phyloP scores from a whole-genome alignment of 78 protist genomes.

The Pigoraptor vietnamica region DNA sequence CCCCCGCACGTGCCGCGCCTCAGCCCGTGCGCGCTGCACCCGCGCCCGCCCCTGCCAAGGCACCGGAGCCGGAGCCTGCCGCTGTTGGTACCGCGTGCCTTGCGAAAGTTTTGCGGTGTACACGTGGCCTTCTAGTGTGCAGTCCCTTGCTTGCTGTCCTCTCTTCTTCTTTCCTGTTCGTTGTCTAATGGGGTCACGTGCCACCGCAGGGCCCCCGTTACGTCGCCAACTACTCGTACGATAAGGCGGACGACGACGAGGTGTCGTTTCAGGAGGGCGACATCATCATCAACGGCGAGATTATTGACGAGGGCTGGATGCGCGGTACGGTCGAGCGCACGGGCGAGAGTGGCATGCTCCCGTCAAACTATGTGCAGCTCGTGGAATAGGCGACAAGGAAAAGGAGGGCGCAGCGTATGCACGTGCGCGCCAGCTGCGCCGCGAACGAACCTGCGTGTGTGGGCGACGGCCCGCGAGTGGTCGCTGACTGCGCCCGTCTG shows the following conservation, averaged over 20 bases:
- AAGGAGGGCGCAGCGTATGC: no score
- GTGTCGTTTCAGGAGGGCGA: slow-evolving; percentile 6
- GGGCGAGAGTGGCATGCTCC: not conserved
- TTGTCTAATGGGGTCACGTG: not conserved
- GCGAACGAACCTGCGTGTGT: no score
- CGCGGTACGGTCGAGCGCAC: not conserved
- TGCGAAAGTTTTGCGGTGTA: no score
- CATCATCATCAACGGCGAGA: not conserved
- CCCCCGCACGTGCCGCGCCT: not conserved
- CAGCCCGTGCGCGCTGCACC: not conserved
- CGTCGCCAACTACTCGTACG: not conserved
- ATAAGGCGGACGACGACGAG: not conserved
- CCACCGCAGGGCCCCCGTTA: not conserved
- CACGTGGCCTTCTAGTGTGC: not conserved
- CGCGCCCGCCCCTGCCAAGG: not conserved
- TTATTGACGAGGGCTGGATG: slow-evolving; percentile 7
- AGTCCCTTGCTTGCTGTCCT: not conserved
- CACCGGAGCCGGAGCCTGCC: not conserved
- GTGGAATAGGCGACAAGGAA: not conserved
- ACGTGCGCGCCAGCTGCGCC: no score
- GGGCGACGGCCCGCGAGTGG: no score
- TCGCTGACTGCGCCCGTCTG: no score
- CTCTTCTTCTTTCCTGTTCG: not conserved
- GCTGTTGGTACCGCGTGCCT: no score
- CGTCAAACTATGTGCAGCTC: not conserved